Base-by-base conservation (phyloP, 176 grass and related monocot species). In the Aegilops longissima region DNA sequence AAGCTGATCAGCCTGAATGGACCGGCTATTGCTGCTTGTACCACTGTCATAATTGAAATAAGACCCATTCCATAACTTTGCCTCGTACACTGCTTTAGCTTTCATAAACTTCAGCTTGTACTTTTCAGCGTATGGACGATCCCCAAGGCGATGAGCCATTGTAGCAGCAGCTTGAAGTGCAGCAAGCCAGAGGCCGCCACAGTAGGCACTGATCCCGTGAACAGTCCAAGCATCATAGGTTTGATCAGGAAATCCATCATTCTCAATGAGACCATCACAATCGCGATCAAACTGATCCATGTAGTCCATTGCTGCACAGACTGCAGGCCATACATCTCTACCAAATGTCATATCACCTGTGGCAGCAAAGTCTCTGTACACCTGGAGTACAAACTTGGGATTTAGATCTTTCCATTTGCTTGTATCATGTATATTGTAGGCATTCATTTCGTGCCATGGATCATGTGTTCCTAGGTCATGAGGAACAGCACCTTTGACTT, bases 381-480 rank as follows among this genome's bases (percentile, higher is more conserved):
- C 89, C 85, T 94, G 97, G 5, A 99, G 90, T 80, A 99, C 94
- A 61, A 99, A 99, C 87, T 99, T 99, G 76, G 97, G 94, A 68
- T 99, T 99, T 34, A 99, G 85, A 94, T 99, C 97, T 85, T 99
- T 99, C 97, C 94, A 99, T 86, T 93, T 99, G 83, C 92, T 99
- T 76, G 97, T 96, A 76, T 99, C 90, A 54, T 96, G 97, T 83
- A 99, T 96, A 61, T 96, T 96, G 70, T 99, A 99, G 9, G 97
- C 93, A 87, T 99, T 99, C 97, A 99, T 96, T 91, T 99, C 97
- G 69, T 94, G 90, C 97, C 97, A 99, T 29, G 97, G 97, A 70
- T 99, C 94, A 70, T 99, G 90, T 14, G 94, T 94, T 89, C 97
- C 97, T 82, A 99, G 87, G 76, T 99, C 97, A 90, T 99, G 97